These are phyloP conservation scores for Pelargonium australe DNA, from an alignment of 441 rosid genomes.

Conservation along the genomic window DNA sequence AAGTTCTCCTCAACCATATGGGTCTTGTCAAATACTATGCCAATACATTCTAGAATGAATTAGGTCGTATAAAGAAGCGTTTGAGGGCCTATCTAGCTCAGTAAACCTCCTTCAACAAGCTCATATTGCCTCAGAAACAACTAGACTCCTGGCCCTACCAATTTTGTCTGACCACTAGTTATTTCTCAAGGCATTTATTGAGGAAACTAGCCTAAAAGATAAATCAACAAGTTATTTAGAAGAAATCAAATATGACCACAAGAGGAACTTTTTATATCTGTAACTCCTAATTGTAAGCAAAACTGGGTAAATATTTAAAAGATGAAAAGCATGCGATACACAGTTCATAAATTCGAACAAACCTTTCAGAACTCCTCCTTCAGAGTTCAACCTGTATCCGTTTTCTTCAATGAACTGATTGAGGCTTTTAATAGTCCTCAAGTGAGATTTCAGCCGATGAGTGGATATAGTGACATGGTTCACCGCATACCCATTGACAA, in stretches of 20 bases:
- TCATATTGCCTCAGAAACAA: too few relatives aligned
- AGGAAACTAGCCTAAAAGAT: too few relatives aligned
- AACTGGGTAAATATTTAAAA: background rate
- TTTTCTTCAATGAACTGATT: slow-evolving; percentile 58
- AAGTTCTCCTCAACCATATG: too few relatives aligned
- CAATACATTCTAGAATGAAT: too few relatives aligned
- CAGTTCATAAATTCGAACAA: slow-evolving; percentile 17
- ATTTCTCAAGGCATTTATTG: too few relatives aligned
- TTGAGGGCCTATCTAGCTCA: too few relatives aligned
- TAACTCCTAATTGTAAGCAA: background rate
- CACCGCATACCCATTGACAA: slow-evolving; percentile 84
- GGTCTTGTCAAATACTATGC: too few relatives aligned
- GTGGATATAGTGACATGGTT: slow-evolving; percentile 85
- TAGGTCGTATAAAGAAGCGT: too few relatives aligned
- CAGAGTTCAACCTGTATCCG: slow-evolving; percentile 69
- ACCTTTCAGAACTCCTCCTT: slow-evolving; percentile 92
- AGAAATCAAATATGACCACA: background rate
- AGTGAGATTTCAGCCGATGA: slow-evolving; percentile 65
- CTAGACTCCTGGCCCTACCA: too few relatives aligned
- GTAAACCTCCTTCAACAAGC: too few relatives aligned
- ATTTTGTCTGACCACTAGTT: too few relatives aligned
- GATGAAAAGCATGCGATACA: slow-evolving; percentile 4
- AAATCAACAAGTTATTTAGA: background rate
- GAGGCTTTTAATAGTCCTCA: slow-evolving; percentile 51
- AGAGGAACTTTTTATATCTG: background rate